Evolutionary conservation across 2,329 filamentous ascomycete species (phyloP).

Genomic region (Zasmidium citrigriseum): DNA sequence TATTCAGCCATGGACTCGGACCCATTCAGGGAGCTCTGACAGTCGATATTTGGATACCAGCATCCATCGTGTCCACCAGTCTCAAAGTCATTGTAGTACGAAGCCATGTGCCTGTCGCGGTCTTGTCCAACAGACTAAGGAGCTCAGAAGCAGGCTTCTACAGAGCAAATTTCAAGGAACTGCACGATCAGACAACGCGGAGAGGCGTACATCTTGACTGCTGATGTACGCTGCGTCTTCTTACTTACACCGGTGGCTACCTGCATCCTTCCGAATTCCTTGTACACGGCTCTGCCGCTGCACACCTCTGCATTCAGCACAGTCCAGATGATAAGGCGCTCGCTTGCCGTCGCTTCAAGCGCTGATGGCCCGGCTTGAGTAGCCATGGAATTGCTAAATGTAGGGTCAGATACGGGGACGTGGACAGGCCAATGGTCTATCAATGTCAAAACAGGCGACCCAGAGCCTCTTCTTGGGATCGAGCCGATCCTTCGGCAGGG

Average conservation of each 20-base stretch:
- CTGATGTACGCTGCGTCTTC: neutral
- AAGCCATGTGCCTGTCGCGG: neutral
- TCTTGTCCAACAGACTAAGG: no score
- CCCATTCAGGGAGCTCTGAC: neutral
- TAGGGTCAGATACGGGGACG: neutral
- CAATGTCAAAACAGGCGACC: neutral
- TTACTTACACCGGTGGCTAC: neutral
- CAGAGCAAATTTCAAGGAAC: no score
- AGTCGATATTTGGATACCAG: neutral
- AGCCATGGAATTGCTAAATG: neutral
- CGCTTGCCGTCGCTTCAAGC: slow-evolving; percentile 1
- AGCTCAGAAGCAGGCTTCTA: no score
- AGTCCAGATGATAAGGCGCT: slow-evolving; percentile 10
- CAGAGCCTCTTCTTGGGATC: neutral
- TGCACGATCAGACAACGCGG: no score
- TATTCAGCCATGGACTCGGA: neutral
- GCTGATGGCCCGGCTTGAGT: neutral
- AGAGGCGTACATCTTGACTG: no score
- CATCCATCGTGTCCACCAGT: neutral
- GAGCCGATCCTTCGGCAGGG: slow-evolving; percentile 9
- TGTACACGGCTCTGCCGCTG: slow-evolving; percentile 16
- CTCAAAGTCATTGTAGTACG: neutral
- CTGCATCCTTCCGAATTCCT: slow-evolving; percentile 15
- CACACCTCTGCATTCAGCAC: slow-evolving; percentile 15
- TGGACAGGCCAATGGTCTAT: neutral